Base-by-base conservation (phyloP, 1,284 basidiomycete genomes). In the Tilletia setariae region DNA sequence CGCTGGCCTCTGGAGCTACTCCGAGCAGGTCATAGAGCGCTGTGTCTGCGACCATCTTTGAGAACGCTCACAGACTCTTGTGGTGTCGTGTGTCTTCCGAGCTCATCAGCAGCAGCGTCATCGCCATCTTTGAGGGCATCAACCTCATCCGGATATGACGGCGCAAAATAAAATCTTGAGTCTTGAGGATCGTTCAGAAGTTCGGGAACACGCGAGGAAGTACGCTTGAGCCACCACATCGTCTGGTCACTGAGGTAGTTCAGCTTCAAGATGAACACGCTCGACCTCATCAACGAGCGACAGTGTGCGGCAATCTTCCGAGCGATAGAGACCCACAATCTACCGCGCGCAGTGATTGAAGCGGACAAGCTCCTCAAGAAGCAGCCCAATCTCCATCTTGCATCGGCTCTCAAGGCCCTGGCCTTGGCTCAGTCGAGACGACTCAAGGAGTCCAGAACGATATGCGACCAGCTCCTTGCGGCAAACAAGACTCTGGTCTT, bases 1-100 rank as follows among this genome's bases (percentile, higher is more conserved):
- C 92, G 4, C 89, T 90, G 7, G 91, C 88, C 67, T 90, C 89
- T 11, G 86, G 73, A 2, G 85, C 84, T 32, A 95, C 74, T 0
- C 86, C 88, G 0, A 96, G 86, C 1, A 93, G 84, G 67, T 90
- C 88, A 80, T 94, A 95, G 0, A 92, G 88, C 78, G 91, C 89
- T 87, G 85, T 81, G 89, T 90, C 67, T 86, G 84, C 84, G 7
- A 69, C 68, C 70, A 71, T 71, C 16, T 43, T n/a, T 23, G 46
- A 49, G 11, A 40, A 40, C 6, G 35, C 35, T 40, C 35, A 40
- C 35, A 40, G 35, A 40, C 11, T 4, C 35, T 40, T 4, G 35
- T 11, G 35, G 35, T 40, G 35, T 40, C 35, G 35, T 40, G 35
- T 40, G 35, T 40, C 6, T 40, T 40, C 35, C 35, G 35, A 40